Percentiles rank a stretch among this genome's conserved stretches.
These are phyloP conservation scores for Podospora didyma DNA, from an alignment of 495 filamentous ascomycete species.

Conservation along the genomic window DNA sequence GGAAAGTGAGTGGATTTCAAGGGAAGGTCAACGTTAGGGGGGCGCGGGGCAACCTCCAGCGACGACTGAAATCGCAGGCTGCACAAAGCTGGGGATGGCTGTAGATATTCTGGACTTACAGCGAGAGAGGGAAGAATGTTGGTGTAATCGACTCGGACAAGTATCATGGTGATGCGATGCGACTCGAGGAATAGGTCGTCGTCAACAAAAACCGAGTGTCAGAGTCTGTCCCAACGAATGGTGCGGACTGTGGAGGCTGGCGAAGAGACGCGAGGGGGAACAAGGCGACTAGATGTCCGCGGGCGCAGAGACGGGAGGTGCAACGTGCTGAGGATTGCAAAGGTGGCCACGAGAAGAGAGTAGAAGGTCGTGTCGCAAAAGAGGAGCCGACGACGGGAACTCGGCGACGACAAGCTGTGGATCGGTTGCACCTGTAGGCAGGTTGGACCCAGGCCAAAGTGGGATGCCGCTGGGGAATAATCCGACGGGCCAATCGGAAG, in stretches of 20 bases:
- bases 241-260: neutral
- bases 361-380: constrained; percentile 6
- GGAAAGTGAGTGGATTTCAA: neutral
- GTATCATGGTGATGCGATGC: constrained; percentile 27
- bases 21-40: no score
- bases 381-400: constrained; percentile 10
- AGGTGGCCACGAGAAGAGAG: neutral
- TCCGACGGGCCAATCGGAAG: constrained; percentile 18
- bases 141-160: constrained; percentile 13
- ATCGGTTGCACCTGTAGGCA: neutral
- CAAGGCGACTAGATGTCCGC: neutral
- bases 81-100: neutral
- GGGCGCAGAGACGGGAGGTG: neutral
- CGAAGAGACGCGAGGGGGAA: neutral
- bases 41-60: neutral
- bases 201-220: neutral
- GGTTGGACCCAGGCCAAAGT: constrained; percentile 3
- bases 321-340: neutral
- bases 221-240: neutral
- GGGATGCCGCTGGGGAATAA: constrained; percentile 15
- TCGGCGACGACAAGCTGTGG: constrained; percentile 5
- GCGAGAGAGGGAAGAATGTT: constrained; percentile 15
- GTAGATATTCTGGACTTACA: constrained; percentile 16
- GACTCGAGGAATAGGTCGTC: constrained; percentile 2
- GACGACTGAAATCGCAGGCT: neutral